These are phyloP conservation scores for Metrosideros polymorpha DNA, from an alignment of 441 rosid species.

Conservation along the genomic window DNA sequence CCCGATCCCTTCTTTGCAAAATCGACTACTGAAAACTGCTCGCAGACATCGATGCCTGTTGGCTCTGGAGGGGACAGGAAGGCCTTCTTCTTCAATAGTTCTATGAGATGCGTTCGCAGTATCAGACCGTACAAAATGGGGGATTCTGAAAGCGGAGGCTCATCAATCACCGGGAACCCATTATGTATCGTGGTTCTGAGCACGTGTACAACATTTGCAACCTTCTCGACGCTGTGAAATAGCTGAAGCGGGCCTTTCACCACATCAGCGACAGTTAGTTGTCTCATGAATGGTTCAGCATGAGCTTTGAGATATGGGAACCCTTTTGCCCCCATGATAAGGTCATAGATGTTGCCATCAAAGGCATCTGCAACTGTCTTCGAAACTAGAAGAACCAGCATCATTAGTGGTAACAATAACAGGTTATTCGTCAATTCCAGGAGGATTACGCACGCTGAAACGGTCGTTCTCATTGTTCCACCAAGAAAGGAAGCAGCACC, in stretches of 20 bases:
- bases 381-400: slow-evolving; percentile 77
- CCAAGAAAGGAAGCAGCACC: slow-evolving; percentile 92
- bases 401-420: slow-evolving; percentile 66
- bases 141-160: slow-evolving; percentile 29
- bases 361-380: slow-evolving; percentile 87
- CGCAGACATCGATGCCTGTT: slow-evolving; percentile 17
- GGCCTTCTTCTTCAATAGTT: slow-evolving; percentile 53
- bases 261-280: slow-evolving; percentile 62
- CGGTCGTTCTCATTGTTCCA: slow-evolving; percentile 86
- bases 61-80: slow-evolving; percentile 38
- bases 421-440: slow-evolving; percentile 77
- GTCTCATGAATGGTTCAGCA: slow-evolving; percentile 84
- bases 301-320: slow-evolving; percentile 68
- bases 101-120: slow-evolving; percentile 67
- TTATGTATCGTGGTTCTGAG: slow-evolving; percentile 62
- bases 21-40: slow-evolving; percentile 40
- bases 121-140: slow-evolving; percentile 58
- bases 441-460: slow-evolving; percentile 75
- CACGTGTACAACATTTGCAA: slow-evolving; percentile 53
- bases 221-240: slow-evolving; percentile 61
- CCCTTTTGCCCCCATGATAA: slow-evolving; percentile 80
- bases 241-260: slow-evolving; percentile 71
- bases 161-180: slow-evolving; percentile 76
- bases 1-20: slow-evolving; percentile 83
- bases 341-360: slow-evolving; percentile 59